Conservation (phyloP, 441 rosid genomes). For the Pelargonium myrrhifolium region DNA sequence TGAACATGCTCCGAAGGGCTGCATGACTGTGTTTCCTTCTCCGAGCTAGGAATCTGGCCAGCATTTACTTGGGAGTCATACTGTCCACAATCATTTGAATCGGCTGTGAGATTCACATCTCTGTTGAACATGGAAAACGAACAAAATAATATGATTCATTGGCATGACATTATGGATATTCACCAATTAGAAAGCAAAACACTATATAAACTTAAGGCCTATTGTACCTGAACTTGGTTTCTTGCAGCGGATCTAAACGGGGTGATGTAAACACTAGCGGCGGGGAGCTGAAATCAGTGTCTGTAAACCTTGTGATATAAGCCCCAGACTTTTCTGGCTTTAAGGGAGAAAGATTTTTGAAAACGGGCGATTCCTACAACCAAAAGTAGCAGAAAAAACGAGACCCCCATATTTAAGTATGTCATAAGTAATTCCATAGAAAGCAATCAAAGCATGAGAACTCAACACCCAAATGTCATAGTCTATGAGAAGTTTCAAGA, state of each 20-base stretch:
- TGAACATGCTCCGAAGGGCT: slow-evolving; percentile 20
- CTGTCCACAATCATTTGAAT: slow-evolving; percentile 11
- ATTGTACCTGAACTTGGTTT: slow-evolving; percentile 13
- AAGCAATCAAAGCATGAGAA: too few species aligned
- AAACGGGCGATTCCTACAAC: neutral
- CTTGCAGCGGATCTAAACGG: slow-evolving; percentile 14
- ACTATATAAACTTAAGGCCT: slow-evolving; percentile 17
- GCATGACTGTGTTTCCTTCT: slow-evolving; percentile 16
- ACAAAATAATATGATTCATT: neutral
- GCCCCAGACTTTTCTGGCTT: neutral
- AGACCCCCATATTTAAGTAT: too few species aligned
- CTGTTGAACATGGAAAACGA: slow-evolving; percentile 19
- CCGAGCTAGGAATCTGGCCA: neutral
- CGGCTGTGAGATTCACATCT: slow-evolving; percentile 13
- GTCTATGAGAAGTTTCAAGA: too few species aligned
- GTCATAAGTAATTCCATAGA: too few species aligned
- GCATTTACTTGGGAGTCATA: neutral
- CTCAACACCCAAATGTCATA: too few species aligned
- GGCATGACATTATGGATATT: neutral
- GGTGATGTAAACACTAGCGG: slow-evolving; percentile 30
- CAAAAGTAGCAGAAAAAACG: neutral
- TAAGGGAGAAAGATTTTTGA: neutral
- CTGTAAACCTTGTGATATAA: slow-evolving; percentile 11
- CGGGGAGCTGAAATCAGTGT: slow-evolving; percentile 15
- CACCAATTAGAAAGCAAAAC: neutral